phyloP scores from a whole-genome alignment of 306 rosid species.

The Fragaria iinumae region DNA sequence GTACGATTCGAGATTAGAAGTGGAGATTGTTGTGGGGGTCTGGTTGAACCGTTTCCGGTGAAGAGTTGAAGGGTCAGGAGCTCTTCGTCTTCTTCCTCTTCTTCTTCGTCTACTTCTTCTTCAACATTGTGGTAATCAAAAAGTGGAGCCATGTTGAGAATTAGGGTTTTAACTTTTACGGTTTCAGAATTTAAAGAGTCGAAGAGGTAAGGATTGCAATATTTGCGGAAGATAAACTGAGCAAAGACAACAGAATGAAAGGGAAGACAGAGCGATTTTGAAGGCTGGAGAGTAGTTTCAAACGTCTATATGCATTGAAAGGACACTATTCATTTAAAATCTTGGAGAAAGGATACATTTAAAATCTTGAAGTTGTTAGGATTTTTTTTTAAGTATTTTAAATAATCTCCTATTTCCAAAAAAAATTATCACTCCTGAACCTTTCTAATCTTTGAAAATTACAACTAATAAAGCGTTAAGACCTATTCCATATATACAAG shows the following conservation, averaged over 20 bases:
- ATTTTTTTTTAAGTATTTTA: neutral
- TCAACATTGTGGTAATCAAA: no score
- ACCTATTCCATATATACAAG: neutral
- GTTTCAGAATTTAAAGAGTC: neutral
- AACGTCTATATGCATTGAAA: neutral
- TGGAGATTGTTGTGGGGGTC: neutral
- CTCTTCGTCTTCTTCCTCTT: neutral
- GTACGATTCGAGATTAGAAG: neutral
- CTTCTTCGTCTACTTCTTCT: neutral
- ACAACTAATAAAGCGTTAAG: no score
- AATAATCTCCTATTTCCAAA: neutral
- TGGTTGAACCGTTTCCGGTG: neutral
- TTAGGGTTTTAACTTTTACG: neutral
- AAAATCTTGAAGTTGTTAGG: neutral
- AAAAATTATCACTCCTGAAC: no score
- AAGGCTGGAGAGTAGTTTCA: neutral
- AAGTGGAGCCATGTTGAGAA: neutral
- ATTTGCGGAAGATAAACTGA: neutral
- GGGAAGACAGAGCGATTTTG: neutral
- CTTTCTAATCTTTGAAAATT: no score
- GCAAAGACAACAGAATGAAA: constrained; percentile 10
- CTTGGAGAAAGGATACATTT: neutral
- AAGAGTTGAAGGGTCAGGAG: constrained; percentile 2
- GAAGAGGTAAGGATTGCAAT: neutral
- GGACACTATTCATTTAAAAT: neutral